phyloP scores from a whole-genome alignment of 2,329 filamentous ascomycete species.

The Talaromyces sp. region DNA sequence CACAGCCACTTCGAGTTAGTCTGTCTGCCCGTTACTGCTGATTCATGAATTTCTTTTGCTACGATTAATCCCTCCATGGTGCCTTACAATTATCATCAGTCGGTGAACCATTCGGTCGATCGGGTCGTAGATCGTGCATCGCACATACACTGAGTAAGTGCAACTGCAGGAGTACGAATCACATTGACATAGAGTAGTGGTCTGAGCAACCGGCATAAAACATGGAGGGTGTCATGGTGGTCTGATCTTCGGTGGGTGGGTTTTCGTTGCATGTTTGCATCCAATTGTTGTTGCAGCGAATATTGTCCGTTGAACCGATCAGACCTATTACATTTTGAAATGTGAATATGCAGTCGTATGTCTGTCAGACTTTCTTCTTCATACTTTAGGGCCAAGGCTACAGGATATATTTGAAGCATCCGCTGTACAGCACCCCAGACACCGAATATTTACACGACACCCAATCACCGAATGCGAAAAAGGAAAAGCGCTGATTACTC shows the following conservation, averaged over 20 bases:
- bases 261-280: neutral
- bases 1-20: neutral
- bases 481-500: neutral
- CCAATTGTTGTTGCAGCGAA: neutral
- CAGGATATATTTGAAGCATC: neutral
- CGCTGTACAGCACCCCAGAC: neutral
- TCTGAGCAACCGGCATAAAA: neutral
- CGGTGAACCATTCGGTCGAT: conserved; percentile 2
- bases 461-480: neutral
- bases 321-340: neutral
- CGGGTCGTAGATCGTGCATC: neutral
- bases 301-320: neutral
- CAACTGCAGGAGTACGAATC: neutral
- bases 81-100: neutral
- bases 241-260: neutral
- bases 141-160: neutral
- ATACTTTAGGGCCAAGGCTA: neutral
- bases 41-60: neutral
- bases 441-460: neutral
- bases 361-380: neutral
- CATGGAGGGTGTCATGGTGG: conserved; percentile 7
- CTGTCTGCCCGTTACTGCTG: neutral
- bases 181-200: neutral
- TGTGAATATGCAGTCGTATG: neutral
- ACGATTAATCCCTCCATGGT: neutral